Base-by-base conservation (phyloP, 768 basidiomycete genomes). In the Jaapia argillacea region DNA sequence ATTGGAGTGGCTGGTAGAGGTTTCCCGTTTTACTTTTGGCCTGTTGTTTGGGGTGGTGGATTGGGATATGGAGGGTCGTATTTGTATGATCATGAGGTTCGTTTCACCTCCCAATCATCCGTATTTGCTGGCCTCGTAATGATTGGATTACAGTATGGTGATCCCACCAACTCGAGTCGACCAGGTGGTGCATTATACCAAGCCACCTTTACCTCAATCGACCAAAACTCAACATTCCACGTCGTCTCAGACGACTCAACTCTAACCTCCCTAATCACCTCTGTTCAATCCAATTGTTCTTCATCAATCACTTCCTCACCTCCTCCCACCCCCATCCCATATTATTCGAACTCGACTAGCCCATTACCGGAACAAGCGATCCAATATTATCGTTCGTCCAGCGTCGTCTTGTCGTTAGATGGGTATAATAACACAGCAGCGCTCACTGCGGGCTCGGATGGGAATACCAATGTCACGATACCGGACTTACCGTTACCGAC, bases 321-420 rank as follows among this genome's bases (percentile, higher is more conserved):
- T 6, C 57, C 62, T 3, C 54, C 65, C 0, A 13, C 44, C n/a
- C 55, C 66, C 0, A 47, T 53, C 2, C 40, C 61, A 3, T 68
- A 50, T 60, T 66, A 47, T 1, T 56, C 58, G 14, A 51, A 49
- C 18, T 48, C 60, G 2, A 49, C 50, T 2, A 49, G 45, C 2
- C 63, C 65, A 10, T 53, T 54, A 28, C 74, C 79, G 0, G 73
- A 77, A 50, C 71, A 80, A 51, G 71, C 68, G 0, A 51, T 82
- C n/a, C 74, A 83, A 45, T 85, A 84, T 56, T 85, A 78, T 52
- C 77, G 81, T 24, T 74, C 77, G 2, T 79, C 78, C 52, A 79
- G 71, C 36, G 67, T 81, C 27, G 73, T 70, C 2, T 63, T 84
- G 21, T 71, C 77, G 1, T 61, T 83, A 3, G 75, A 84, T 43